These are phyloP conservation scores for Aspergillus sp. DNA, from an alignment of 2,329 filamentous ascomycete genomes.

Conservation along the genomic window DNA sequence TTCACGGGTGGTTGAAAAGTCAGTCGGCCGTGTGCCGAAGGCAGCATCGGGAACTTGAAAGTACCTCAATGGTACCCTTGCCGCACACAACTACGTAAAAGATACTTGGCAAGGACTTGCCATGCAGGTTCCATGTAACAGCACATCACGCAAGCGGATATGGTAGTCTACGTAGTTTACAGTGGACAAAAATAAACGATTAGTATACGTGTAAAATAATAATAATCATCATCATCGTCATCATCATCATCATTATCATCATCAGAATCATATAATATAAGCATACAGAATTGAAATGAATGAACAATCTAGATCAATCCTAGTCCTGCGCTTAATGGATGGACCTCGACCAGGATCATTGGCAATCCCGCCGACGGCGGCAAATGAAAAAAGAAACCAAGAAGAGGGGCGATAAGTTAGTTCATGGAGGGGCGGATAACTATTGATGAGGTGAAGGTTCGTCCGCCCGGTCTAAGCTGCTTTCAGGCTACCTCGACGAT, in stretches of 20 bases:
- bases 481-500: conserved; percentile 9
- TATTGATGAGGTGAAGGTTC: conserved; percentile 3
- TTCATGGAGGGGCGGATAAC: conserved; percentile 1
- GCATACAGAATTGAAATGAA: too few relatives aligned
- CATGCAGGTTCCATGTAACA: conserved; percentile 2
- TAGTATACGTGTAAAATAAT: background rate
- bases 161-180: too few relatives aligned
- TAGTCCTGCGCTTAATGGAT: background rate
- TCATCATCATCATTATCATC: too few relatives aligned
- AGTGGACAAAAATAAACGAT: too few relatives aligned
- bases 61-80: conserved; percentile 17
- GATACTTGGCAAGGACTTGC: conserved; percentile 16
- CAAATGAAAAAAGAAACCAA: conserved; percentile 1
- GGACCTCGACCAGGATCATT: background rate
- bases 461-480: conserved; percentile 5
- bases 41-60: conserved; percentile 6
- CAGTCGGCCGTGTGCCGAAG: conserved; percentile 21
- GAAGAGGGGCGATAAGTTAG: conserved; percentile 1
- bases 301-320: background rate
- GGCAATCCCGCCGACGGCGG: background rate
- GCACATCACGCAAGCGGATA: conserved; percentile 11
- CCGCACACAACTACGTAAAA: conserved; percentile 21
- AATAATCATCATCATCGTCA: too few relatives aligned
- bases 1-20: conserved; percentile 11
- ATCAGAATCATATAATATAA: too few relatives aligned